A percentile compares a stretch with the other conserved stretches of the same genome.
phyloP scores from a whole-genome alignment of 768 basidiomycete genomes.

The Calocybe cyanea region DNA sequence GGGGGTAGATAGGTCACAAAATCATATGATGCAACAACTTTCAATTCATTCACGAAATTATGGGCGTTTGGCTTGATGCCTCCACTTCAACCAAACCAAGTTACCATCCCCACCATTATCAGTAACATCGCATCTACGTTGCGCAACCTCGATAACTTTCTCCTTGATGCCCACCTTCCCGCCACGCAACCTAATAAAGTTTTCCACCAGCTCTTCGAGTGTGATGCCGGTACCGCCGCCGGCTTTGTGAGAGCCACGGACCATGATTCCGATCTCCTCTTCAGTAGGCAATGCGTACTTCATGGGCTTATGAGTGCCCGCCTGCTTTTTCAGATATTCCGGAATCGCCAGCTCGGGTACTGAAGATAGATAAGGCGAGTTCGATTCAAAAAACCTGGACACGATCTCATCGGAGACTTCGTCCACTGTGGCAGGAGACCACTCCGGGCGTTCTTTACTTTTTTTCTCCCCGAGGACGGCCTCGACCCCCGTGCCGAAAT shows the following conservation, averaged over 20 bases:
- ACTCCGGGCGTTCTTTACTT: slow-evolving; percentile 53
- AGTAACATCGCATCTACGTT: slow-evolving; percentile 60
- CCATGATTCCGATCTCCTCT: slow-evolving; percentile 59
- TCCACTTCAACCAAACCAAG: slow-evolving; percentile 62
- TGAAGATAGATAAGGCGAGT: slow-evolving; percentile 43
- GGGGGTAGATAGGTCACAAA: neutral
- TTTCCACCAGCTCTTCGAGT: slow-evolving; percentile 57
- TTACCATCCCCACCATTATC: slow-evolving; percentile 55
- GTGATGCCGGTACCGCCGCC: slow-evolving; percentile 62
- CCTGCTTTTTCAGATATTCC: slow-evolving; percentile 20
- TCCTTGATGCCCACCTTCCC: slow-evolving; percentile 63
- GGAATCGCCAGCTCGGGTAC: slow-evolving; percentile 44
- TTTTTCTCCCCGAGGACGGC: slow-evolving; percentile 51
- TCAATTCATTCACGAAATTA: slow-evolving; percentile 5
- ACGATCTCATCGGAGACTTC: slow-evolving; percentile 60
- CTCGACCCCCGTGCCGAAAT: slow-evolving; percentile 81
- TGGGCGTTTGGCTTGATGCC: slow-evolving; percentile 28
- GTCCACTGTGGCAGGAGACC: slow-evolving; percentile 63
- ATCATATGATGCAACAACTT: neutral
- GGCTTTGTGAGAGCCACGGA: slow-evolving; percentile 59
- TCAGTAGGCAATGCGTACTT: slow-evolving; percentile 74
- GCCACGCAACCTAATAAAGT: slow-evolving; percentile 44
- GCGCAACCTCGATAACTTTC: slow-evolving; percentile 75
- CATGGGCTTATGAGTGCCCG: slow-evolving; percentile 26
- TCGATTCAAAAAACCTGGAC: slow-evolving; percentile 61